phyloP scores from a whole-genome alignment of 495 filamentous ascomycete species.

The Aspergillus asperescens region DNA sequence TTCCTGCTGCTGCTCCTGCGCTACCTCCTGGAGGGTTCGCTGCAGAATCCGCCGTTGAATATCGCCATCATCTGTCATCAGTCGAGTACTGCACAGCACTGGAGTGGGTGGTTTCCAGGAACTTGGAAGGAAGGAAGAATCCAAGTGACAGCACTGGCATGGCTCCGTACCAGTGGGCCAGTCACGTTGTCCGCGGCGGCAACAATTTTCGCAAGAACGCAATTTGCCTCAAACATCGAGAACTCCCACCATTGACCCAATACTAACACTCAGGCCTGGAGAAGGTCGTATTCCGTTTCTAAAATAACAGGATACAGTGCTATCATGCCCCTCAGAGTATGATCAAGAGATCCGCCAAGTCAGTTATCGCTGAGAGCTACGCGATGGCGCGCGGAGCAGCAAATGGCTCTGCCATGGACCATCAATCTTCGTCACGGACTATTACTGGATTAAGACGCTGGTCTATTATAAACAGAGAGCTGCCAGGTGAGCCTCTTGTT shows the following conservation, averaged over 20 bases:
- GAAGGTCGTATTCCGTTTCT: not conserved
- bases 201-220: slow-evolving; percentile 7
- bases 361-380: slow-evolving; percentile 35
- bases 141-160: not conserved
- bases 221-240: too few species aligned
- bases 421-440: slow-evolving; percentile 44
- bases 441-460: slow-evolving; percentile 72
- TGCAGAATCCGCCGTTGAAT: slow-evolving; percentile 41
- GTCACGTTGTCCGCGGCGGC: slow-evolving; percentile 20
- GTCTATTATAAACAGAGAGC: slow-evolving; percentile 67
- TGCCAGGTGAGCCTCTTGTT: slow-evolving; percentile 51
- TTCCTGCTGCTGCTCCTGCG: slow-evolving; percentile 34
- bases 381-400: slow-evolving; percentile 26
- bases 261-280: not conserved
- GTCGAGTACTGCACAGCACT: slow-evolving; percentile 2
- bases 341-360: slow-evolving; percentile 39
- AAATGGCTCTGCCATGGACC: slow-evolving; percentile 15
- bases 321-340: not conserved
- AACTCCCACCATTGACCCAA: not conserved
- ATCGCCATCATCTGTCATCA: slow-evolving; percentile 40
- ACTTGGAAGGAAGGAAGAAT: not conserved
- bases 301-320: not conserved
- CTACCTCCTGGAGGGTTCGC: slow-evolving; percentile 41
- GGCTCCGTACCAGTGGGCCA: not conserved
- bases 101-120: not conserved